Evolutionary conservation across 2,329 filamentous ascomycete species (phyloP).

Genomic region (Nothopassalora personata): DNA sequence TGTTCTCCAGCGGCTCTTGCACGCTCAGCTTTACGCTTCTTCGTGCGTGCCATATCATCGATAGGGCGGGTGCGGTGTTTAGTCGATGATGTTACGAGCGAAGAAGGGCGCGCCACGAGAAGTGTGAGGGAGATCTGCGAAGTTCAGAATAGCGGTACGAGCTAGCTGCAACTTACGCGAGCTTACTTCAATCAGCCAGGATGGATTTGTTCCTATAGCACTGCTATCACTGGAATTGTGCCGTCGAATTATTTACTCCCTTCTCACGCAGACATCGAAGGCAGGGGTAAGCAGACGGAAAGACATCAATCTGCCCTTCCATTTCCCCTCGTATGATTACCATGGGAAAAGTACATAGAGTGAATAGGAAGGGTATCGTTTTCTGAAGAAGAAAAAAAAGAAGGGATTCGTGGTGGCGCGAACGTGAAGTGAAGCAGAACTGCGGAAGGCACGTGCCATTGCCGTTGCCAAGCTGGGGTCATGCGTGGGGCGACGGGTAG

Average conservation of each 20-base stretch:
- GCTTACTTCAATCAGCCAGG: neutral
- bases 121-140: neutral
- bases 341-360: conserved; percentile 56
- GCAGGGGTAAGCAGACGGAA: conserved; percentile 56
- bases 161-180: neutral
- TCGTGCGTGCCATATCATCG: neutral
- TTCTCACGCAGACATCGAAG: conserved; percentile 38
- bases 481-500: conserved; percentile 4
- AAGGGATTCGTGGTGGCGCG: conserved; percentile 21
- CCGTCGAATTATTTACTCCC: conserved; percentile 45
- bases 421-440: conserved; percentile 43
- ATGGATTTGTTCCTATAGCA: neutral
- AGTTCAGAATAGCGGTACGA: neutral
- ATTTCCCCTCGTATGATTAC: conserved; percentile 61
- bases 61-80: neutral
- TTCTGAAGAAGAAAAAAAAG: conserved; percentile 34
- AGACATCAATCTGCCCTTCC: conserved; percentile 55
- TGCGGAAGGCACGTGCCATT: conserved; percentile 7
- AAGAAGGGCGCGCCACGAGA: neutral
- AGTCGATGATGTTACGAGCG: neutral
- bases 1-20: neutral
- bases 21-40: neutral
- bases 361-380: conserved; percentile 56
- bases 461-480: neutral
- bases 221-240: conserved; percentile 27